Evolutionary conservation across 192 early-diverging fungal species (phyloP), one percentile per base, ranked within the genome.

Genomic region (Dissophora globulifera): DNA sequence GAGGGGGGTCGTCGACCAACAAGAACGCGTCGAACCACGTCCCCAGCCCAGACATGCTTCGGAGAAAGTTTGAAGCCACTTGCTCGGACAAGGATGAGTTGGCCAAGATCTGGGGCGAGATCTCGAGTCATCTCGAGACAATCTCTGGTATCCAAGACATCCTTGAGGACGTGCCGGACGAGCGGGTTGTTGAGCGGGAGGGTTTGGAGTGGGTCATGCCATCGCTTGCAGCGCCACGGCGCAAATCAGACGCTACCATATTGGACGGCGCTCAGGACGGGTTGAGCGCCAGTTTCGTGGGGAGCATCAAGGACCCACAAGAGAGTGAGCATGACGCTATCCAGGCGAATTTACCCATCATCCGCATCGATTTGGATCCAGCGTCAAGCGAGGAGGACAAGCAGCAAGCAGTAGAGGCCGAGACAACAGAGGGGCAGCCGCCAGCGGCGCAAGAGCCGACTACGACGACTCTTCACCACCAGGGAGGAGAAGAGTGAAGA

Each of bases 41-140:
- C 29, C 65, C 82, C 22, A 79, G 85, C 42, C 90, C 91, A 0
- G 92, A 93, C 50, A 47, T 51, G 8, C 57, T 91, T 47, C 76
- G 90, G 15, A 78, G 62, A 4, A 82, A 69, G 38, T 93, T 93
- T 62, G 72, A 84, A 26, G 86, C 88, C 27, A 83, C 79, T 11
- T 95, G 93, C 62, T 42, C 62, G 8, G 79, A 93, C 69, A 75
- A 68, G 32, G 80, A 81, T 26, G 78, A 80, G 60, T 61, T 95
- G 40, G 62, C 81, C 42, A 80, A 85, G 69, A 89, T 95, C 58
- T 95, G 91, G 92, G 78, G 86, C 13, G 69, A 82, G 6, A 67
- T 72, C 10, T 63, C 58, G 22, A 78, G 67, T 46, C 63, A 67
- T 26, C 42, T 76, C 23, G 64, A 76, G 22, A 76, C 72, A 2